Evolutionary conservation across 73 alveolate species (phyloP), one percentile per base, ranked within the genome.

Genomic region (Paramecium caudatum): DNA sequence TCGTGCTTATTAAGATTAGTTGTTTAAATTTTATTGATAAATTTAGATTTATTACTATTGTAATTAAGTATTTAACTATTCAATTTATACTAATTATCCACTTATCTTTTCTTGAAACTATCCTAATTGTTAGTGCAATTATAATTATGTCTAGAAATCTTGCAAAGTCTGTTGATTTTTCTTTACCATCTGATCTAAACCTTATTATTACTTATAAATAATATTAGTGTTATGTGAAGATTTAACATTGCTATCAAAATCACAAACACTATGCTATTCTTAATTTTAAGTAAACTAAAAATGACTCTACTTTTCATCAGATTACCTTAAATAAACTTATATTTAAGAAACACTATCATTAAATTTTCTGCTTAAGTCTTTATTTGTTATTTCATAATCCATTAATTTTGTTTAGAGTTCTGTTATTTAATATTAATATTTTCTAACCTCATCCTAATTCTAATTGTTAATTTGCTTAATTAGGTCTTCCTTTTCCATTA

Each of bases 271-370:
- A 19, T 55, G 45, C 23, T 55, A 27, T 27, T 55, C 80, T 15
- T 55, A 21, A 8, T 27, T 55, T 21, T 55, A 10, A 30, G 47
- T 65, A 33, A 33, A 65, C 17, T 65, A 15, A 55, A 55, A 9
- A 27, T 55, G 37, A 23, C 80, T 55, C 12, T 55, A 10, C n/a
- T 55, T 55, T 12, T 55, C 80, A 55, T 55, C 80, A 55, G 80
- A 55, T 55, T 55, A 7, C 16, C 80, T 55, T 27, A 55, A 10
- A 27, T 27, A 27, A 37, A 55, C 12, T 23, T 55, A 27, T 3
- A 55, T 55, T 21, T 55, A 55, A 23, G 80, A 55, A 27, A 43
- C 80, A 55, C 80, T 55, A 55, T 55, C 80, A 55, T 55, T 55
- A 55, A 55, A 55, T 55, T 55, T 55, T 55, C 80, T 55, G 30